phyloP scores from a whole-genome alignment of 352 stramenopile genomes.

The Halophytophthora polymorphica region DNA sequence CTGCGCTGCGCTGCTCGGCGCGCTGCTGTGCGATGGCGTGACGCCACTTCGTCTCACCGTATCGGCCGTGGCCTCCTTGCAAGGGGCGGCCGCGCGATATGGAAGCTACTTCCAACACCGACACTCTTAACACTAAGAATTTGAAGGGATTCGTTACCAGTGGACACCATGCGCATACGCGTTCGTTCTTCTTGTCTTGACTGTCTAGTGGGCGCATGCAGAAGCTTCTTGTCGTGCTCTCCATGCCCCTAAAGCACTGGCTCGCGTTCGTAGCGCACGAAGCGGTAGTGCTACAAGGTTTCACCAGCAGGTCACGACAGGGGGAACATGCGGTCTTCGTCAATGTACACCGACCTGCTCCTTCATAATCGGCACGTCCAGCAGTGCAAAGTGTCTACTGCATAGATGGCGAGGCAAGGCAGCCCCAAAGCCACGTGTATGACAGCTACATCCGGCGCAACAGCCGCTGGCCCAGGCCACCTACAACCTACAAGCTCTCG shows the following conservation, averaged over 20 bases:
- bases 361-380: no score
- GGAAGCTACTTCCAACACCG: constrained; percentile 35
- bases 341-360: constrained; percentile 3
- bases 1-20: constrained; percentile 3
- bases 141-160: constrained; percentile 43
- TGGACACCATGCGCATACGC: constrained; percentile 1
- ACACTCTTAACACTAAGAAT: constrained; percentile 30
- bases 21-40: not conserved
- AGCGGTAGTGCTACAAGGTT: no score
- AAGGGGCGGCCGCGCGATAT: constrained; percentile 4
- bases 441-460: constrained; percentile 25
- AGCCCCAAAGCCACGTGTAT: constrained; percentile 26
- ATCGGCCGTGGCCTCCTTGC: not conserved
- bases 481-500: no score
- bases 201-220: no score
- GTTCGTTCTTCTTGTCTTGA: no score
- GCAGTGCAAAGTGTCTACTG: no score
- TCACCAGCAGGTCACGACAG: no score
- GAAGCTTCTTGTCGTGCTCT: no score
- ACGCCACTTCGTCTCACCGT: constrained; percentile 28
- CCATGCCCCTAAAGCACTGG: no score
- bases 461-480: constrained; percentile 5
- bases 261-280: no score
- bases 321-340: no score
- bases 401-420: constrained; percentile 1